Evolutionary conservation across 805 yeast species (phyloP).

Genomic region (Starmera caribaea): DNA sequence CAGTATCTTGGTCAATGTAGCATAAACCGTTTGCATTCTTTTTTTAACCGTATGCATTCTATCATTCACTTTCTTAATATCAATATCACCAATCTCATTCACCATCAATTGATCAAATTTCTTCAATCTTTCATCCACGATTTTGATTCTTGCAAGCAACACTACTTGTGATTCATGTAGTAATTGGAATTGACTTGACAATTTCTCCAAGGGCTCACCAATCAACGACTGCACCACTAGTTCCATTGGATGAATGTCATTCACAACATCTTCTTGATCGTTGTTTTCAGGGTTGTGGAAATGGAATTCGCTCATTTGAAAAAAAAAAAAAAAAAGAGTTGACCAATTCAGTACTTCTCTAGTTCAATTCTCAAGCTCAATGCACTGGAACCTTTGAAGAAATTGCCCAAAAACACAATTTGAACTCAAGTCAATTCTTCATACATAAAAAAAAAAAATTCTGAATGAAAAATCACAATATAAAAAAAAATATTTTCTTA

Average conservation of each 20-base stretch:
- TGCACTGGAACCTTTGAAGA: no score
- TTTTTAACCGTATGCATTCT: constrained; percentile 17
- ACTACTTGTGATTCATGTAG: constrained; percentile 50
- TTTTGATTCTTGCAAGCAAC: constrained; percentile 36
- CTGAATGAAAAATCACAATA: background rate
- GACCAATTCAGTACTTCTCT: no score
- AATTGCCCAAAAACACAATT: no score
- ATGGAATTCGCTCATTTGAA: constrained; percentile 7
- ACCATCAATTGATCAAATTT: no score
- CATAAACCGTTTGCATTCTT: constrained; percentile 14
- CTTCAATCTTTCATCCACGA: constrained; percentile 22
- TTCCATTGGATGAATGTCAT: constrained; percentile 48
- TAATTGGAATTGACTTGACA: constrained; percentile 40
- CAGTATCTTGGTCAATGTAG: constrained; percentile 28
- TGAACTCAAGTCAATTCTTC: no score
- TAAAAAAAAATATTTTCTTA: no score
- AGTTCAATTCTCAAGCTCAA: no score
- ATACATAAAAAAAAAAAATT: no score
- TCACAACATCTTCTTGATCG: background rate
- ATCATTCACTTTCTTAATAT: constrained; percentile 10
- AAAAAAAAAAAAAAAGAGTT: no score
- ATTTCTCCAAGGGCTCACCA: constrained; percentile 42
- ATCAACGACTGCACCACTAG: constrained; percentile 46
- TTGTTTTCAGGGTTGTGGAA: constrained; percentile 1
- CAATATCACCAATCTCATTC: constrained; percentile 3